These are phyloP conservation scores for Artemisia annua DNA, from an alignment of 129 eudicot species.

Conservation along the genomic window DNA sequence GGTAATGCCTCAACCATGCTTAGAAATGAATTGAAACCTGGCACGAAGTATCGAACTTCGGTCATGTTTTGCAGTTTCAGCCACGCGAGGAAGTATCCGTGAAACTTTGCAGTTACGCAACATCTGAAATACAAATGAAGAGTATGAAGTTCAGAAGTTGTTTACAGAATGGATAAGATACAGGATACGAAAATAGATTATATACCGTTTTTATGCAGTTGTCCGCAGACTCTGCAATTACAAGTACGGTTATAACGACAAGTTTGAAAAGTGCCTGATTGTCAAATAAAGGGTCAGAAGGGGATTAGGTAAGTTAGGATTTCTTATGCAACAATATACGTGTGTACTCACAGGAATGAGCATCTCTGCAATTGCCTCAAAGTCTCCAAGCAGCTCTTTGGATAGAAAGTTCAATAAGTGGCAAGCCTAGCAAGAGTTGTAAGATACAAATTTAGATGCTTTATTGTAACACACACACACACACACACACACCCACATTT, in stretches of 20 bases:
- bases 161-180: background rate
- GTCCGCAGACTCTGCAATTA: conserved; percentile 96
- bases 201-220: conserved; percentile 95
- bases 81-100: conserved; percentile 86
- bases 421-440: conserved; percentile 62
- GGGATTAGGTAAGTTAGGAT: conserved; percentile 11
- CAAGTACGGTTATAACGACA: conserved; percentile 98
- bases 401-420: conserved; percentile 82
- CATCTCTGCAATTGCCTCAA: conserved; percentile 89
- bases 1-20: background rate
- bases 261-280: conserved; percentile 98
- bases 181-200: background rate
- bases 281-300: conserved; percentile 43
- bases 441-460: conserved; percentile 10
- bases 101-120: conserved; percentile 96
- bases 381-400: conserved; percentile 94
- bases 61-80: conserved; percentile 92
- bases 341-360: conserved; percentile 78
- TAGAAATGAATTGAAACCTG: conserved; percentile 45
- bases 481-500: background rate
- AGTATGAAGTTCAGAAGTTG: conserved; percentile 8
- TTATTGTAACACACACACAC: background rate
- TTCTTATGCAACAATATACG: conserved; percentile 2
- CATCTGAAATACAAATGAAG: conserved; percentile 51
- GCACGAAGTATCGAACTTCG: conserved; percentile 89